Base-by-base conservation (phyloP, 306 rosid species). In the Castanea sativa region DNA sequence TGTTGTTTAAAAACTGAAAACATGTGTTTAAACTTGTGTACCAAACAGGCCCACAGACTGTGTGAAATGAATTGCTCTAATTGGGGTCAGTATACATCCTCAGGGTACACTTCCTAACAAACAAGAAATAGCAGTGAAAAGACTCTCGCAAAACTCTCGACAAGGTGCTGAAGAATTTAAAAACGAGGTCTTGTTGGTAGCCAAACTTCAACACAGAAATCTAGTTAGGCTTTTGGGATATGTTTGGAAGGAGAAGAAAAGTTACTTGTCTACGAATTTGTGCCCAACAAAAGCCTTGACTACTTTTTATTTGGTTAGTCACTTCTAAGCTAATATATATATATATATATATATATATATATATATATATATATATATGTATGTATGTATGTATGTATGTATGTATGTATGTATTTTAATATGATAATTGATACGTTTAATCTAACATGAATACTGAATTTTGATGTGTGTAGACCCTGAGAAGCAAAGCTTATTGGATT, bases 161-260 rank as follows among this genome's bases (percentile, higher is more conserved):
- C 88, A 84, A 79, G 90, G 90, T 5, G 65, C 16, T 25, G 71
- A 53, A 9, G 86, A 87, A 38, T 79, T 84, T 72, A 78, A 81
- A 57, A 87, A 78, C 18, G 90, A 87, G 69, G 81, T 87, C 30
- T 4, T 79, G 30, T 64, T 87, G 59, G 70, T 87, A 5, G 78
- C 84, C 32, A 87, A 73, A 52, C 82, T 82, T 65, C 82, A 77
- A 60, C 82, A 82, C 63, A 55, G 61, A 57, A 82, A 82, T 43
- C 35, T 82, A 11, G 82, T 55, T 2, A 67, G 71, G 21, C 69
- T 78, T 0, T 15, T 77, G 3, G 82, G 82, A 33, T 82, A 73
- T 82, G 82, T 29, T 18, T 87, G 30, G 86, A 84, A 55, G 83
- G 82, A 3, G 82, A 79, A 70, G 90, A 87, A 49, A 79, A 84